Conservation (phyloP, 352 stramenopile species). For the Pythium plurisporium region DNA sequence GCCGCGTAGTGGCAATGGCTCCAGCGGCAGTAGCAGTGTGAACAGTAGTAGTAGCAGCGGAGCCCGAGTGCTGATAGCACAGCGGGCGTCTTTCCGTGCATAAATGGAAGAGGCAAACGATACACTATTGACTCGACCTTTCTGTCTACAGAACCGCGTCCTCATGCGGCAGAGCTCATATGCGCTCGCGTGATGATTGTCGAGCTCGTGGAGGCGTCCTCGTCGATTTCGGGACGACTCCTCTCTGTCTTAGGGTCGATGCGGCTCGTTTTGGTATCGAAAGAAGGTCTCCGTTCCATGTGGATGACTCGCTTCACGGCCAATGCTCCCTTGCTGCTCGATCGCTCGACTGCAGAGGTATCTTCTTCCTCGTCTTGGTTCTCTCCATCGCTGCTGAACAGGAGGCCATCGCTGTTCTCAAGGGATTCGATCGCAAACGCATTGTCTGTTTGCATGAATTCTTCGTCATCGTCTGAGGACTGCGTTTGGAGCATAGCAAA, state of each 20-base stretch:
- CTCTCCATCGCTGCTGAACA: constrained; percentile 21
- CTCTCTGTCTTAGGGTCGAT: background rate
- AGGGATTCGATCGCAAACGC: constrained; percentile 14
- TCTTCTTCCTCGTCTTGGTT: constrained; percentile 16
- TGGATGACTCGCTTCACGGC: background rate
- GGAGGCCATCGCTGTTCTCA: constrained; percentile 14
- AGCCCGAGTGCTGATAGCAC: background rate
- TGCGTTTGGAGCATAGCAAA: constrained; percentile 6
- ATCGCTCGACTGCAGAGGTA: background rate
- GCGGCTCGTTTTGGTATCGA: background rate
- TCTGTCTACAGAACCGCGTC: too few relatives aligned
- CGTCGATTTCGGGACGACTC: background rate
- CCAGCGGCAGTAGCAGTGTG: background rate
- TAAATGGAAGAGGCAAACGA: too few relatives aligned
- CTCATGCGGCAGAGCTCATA: constrained; percentile 20
- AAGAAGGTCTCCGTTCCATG: background rate
- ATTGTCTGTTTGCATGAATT: background rate
- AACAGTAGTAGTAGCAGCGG: background rate
- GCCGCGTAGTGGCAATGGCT: background rate
- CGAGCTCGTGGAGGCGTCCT: background rate
- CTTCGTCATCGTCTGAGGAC: background rate
- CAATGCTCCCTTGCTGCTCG: background rate
- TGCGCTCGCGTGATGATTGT: constrained; percentile 9
- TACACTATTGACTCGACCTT: too few relatives aligned
- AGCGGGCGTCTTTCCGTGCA: background rate